Conservation (phyloP, 2,329 filamentous ascomycete species). For the Fusarium euwallaceae region DNA sequence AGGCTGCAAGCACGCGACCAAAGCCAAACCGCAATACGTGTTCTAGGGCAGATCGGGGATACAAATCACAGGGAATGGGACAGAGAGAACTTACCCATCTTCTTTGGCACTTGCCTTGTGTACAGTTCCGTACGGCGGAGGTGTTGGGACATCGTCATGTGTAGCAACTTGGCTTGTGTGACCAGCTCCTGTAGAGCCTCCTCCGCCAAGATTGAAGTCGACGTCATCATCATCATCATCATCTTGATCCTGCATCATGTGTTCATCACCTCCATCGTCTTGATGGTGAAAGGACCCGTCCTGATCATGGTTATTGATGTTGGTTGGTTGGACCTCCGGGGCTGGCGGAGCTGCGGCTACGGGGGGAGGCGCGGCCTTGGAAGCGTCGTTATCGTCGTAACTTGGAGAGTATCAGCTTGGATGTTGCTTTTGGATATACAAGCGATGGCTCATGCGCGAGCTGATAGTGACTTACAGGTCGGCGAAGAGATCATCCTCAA, state of each 20-base stretch:
- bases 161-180: slow-evolving; percentile 44
- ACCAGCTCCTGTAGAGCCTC: slow-evolving; percentile 45
- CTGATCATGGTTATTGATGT: slow-evolving; percentile 44
- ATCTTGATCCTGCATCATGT: slow-evolving; percentile 60
- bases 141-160: slow-evolving; percentile 50
- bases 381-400: slow-evolving; percentile 73
- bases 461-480: slow-evolving; percentile 77
- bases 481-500: slow-evolving; percentile 95
- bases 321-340: slow-evolving; percentile 44
- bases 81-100: slow-evolving; percentile 57
- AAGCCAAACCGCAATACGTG: slow-evolving; percentile 22
- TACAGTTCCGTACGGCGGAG: slow-evolving; percentile 53
- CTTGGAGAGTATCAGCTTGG: slow-evolving; percentile 53
- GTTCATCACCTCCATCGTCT: slow-evolving; percentile 52
- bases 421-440: not conserved
- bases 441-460: not conserved
- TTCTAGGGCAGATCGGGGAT: slow-evolving; percentile 17
- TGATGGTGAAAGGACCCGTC: slow-evolving; percentile 37
- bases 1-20: slow-evolving; percentile 23
- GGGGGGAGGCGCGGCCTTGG: slow-evolving; percentile 55
- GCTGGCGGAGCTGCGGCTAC: slow-evolving; percentile 45
- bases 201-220: slow-evolving; percentile 69
- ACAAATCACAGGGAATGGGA: slow-evolving; percentile 44
- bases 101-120: slow-evolving; percentile 74
- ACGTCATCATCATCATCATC: slow-evolving; percentile 71